Evolutionary conservation across 2,329 filamentous ascomycete genomes (phyloP).

Genomic region (Talaromyces funiculosus): DNA sequence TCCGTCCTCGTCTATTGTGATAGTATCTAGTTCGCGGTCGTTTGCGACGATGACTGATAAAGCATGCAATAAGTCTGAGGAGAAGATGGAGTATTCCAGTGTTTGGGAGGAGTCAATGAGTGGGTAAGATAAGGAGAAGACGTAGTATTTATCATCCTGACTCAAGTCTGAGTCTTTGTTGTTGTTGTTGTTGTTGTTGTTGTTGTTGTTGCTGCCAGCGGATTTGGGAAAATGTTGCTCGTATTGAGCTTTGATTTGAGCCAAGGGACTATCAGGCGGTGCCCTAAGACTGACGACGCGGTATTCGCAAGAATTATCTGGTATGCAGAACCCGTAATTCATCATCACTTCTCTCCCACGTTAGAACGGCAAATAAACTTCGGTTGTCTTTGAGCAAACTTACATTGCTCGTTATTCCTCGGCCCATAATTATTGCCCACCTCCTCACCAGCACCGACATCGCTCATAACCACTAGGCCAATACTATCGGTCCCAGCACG

Average conservation of each 20-base stretch:
- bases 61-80: constrained; percentile 38
- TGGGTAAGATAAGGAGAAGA: constrained; percentile 43
- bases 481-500: constrained; percentile 38
- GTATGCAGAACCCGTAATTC: constrained; percentile 44
- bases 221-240: constrained; percentile 28
- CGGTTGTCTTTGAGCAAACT: constrained; percentile 3
- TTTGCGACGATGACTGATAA: constrained; percentile 39
- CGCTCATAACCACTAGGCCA: constrained; percentile 39
- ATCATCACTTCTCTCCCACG: constrained; percentile 33
- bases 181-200: constrained; percentile 15
- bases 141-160: constrained; percentile 36
- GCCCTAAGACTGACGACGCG: constrained; percentile 37
- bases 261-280: constrained; percentile 35
- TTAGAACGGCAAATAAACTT: background rate
- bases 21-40: constrained; percentile 33
- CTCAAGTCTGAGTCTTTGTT: background rate
- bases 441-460: constrained; percentile 49
- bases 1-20: constrained; percentile 26
- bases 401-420: constrained; percentile 67
- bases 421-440: constrained; percentile 66
- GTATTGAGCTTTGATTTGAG: constrained; percentile 30
- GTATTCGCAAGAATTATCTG: constrained; percentile 40
- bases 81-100: constrained; percentile 40
- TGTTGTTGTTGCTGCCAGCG: constrained; percentile 19
- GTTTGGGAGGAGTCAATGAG: constrained; percentile 26